phyloP scores from a whole-genome alignment of 2,329 filamentous ascomycete species.

The Fusarium sterilihyphosum region DNA sequence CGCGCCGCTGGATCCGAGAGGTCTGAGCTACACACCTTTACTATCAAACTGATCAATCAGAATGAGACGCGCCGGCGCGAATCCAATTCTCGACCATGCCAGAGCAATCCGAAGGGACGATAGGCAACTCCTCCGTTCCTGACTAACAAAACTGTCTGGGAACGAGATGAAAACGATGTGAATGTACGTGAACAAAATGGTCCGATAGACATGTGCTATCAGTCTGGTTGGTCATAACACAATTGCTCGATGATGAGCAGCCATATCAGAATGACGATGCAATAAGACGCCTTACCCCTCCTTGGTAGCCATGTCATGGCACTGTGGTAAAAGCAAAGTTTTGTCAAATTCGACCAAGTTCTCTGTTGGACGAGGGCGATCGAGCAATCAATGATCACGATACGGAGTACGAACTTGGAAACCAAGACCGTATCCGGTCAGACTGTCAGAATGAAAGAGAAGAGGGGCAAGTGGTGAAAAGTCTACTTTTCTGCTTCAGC shows the following conservation, averaged over 20 bases:
- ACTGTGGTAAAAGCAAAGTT: constrained; percentile 7
- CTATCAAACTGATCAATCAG: constrained; percentile 18
- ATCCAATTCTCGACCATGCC: constrained; percentile 34
- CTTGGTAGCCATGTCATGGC: constrained; percentile 9
- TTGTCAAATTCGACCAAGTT: constrained; percentile 13
- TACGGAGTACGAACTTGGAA: neutral
- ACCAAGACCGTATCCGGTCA: constrained; percentile 21
- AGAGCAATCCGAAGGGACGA: constrained; percentile 15
- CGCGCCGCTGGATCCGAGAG: constrained; percentile 27
- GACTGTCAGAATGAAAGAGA: neutral
- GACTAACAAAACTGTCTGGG: constrained; percentile 29
- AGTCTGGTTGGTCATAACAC: constrained; percentile 1
- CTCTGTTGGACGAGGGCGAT: neutral
- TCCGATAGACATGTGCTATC: constrained; percentile 9
- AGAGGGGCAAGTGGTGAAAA: constrained; percentile 30
- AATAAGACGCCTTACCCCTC: constrained; percentile 19
- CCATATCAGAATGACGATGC: constrained; percentile 41
- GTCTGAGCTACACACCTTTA: constrained; percentile 30
- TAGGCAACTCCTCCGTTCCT: constrained; percentile 27
- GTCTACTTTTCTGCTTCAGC: constrained; percentile 13
- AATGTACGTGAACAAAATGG: constrained; percentile 1
- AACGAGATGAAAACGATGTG: constrained; percentile 14
- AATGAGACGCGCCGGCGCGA: constrained; percentile 26
- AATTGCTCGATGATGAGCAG: constrained; percentile 39
- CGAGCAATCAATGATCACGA: constrained; percentile 21